Evolutionary conservation across 768 basidiomycete species (phyloP).

Genomic region (Boletus rubescentipes): DNA sequence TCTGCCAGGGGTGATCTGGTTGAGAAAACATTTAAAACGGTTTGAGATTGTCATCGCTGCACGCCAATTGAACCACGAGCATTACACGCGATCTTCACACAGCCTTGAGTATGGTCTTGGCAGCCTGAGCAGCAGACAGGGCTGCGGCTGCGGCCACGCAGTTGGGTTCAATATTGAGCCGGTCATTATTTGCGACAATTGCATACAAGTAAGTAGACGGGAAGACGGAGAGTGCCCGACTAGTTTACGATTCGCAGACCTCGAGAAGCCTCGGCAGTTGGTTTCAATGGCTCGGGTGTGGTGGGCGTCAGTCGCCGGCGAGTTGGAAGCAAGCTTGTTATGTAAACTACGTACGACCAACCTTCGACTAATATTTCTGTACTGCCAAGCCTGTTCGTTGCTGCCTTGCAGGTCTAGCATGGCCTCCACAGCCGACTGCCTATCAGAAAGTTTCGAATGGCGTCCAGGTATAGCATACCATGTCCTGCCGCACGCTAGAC

Average conservation of each 20-base stretch:
- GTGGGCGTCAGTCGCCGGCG: too few relatives aligned
- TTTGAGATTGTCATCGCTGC: neutral
- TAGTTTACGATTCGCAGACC: too few relatives aligned
- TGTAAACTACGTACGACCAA: too few relatives aligned
- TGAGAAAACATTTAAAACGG: neutral
- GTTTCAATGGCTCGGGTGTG: too few relatives aligned
- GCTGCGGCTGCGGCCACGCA: neutral
- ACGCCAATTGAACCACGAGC: neutral
- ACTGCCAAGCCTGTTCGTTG: neutral
- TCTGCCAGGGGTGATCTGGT: neutral
- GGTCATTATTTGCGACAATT: too few relatives aligned
- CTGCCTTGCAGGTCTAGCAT: conserved; percentile 10
- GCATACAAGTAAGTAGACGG: too few relatives aligned
- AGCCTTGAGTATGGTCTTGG: neutral
- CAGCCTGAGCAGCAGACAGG: too few relatives aligned
- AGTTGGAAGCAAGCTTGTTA: too few relatives aligned
- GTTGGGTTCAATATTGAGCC: too few relatives aligned
- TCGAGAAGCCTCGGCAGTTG: too few relatives aligned
- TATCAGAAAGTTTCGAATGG: conserved; percentile 46
- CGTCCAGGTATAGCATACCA: conserved; percentile 42
- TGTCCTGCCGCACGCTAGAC: neutral
- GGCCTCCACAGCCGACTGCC: conserved; percentile 16
- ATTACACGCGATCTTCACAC: neutral
- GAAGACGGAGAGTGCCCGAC: too few relatives aligned
- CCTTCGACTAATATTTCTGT: too few relatives aligned